These are phyloP conservation scores for Trypanosoma avium DNA, from an alignment of 208 protist species.

Conservation along the genomic window DNA sequence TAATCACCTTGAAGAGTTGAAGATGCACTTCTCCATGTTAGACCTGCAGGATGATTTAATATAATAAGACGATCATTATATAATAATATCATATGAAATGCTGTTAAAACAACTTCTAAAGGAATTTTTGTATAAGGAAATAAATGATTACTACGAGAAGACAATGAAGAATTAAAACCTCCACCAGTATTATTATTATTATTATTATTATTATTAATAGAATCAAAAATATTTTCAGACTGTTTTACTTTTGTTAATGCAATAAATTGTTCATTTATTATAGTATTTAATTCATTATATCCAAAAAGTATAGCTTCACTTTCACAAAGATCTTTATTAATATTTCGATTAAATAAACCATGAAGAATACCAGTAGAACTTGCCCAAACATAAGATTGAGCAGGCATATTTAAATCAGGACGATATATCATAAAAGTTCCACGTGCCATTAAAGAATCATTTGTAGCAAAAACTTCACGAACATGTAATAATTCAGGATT, in stretches of 20 bases:
- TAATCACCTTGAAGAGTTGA: conserved; percentile 18
- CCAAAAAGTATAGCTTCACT: conserved; percentile 20
- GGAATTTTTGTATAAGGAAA: conserved; percentile 17
- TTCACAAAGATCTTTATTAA: neutral
- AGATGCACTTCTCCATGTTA: conserved; percentile 48
- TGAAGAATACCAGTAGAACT: conserved; percentile 52
- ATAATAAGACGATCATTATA: conserved; percentile 81
- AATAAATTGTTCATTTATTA: conserved; percentile 31
- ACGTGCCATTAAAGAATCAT: neutral
- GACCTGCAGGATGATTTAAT: conserved; percentile 76
- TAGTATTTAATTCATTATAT: neutral
- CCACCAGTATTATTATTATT: neutral
- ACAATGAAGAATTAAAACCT: neutral
- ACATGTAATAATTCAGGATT: conserved; percentile 1
- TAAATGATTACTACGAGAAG: neutral
- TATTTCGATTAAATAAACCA: conserved; percentile 39
- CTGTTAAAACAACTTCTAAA: conserved; percentile 75
- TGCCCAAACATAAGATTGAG: conserved; percentile 64
- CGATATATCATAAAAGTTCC: conserved; percentile 50
- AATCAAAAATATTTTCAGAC: neutral
- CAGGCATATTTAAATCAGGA: conserved; percentile 20
- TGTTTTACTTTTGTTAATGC: conserved; percentile 11
- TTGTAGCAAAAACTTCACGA: neutral
- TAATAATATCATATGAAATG: conserved; percentile 94
- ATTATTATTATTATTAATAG: neutral